These are phyloP conservation scores for Uncinocarpus reesii DNA, from an alignment of 2,329 filamentous ascomycete species.

Conservation along the genomic window DNA sequence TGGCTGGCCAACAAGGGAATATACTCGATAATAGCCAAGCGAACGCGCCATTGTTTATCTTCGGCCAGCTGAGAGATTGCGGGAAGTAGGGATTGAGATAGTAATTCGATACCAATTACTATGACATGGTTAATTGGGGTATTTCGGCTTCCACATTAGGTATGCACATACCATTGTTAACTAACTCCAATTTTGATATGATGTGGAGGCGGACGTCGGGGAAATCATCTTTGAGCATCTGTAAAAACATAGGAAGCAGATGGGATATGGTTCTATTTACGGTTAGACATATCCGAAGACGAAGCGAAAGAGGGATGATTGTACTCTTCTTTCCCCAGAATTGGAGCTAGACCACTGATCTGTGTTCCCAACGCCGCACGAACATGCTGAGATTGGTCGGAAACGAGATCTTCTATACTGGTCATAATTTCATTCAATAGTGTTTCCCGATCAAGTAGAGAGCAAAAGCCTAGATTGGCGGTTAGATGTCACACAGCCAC, in stretches of 20 bases:
- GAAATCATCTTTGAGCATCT: slow-evolving; percentile 99
- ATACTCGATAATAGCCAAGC: slow-evolving; percentile 97
- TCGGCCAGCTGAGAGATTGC: slow-evolving; percentile 96
- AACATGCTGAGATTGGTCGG: slow-evolving; percentile 92
- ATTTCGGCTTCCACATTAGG: neutral
- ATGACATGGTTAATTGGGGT: slow-evolving; percentile 11
- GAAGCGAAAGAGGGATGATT: neutral
- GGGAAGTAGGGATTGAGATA: slow-evolving; percentile 91
- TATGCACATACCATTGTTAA: slow-evolving; percentile 66
- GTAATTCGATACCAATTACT: slow-evolving; percentile 96
- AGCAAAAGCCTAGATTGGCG: slow-evolving; percentile 64
- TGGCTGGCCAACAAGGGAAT: slow-evolving; percentile 93
- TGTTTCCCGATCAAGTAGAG: slow-evolving; percentile 72
- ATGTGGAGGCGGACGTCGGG: slow-evolving; percentile 97
- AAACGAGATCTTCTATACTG: slow-evolving; percentile 89
- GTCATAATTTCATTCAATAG: slow-evolving; percentile 95
- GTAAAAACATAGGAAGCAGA: slow-evolving; percentile 93
- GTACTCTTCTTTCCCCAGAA: slow-evolving; percentile 94
- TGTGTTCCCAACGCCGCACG: slow-evolving; percentile 90
- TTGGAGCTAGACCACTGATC: slow-evolving; percentile 91
- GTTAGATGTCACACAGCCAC: slow-evolving; percentile 1
- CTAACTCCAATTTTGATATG: slow-evolving; percentile 97
- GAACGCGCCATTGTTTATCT: slow-evolving; percentile 98
- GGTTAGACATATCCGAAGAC: slow-evolving; percentile 14
- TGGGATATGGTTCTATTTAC: slow-evolving; percentile 75